phyloP scores from a whole-genome alignment of 345 rosid genomes.

The Salix viminalis region DNA sequence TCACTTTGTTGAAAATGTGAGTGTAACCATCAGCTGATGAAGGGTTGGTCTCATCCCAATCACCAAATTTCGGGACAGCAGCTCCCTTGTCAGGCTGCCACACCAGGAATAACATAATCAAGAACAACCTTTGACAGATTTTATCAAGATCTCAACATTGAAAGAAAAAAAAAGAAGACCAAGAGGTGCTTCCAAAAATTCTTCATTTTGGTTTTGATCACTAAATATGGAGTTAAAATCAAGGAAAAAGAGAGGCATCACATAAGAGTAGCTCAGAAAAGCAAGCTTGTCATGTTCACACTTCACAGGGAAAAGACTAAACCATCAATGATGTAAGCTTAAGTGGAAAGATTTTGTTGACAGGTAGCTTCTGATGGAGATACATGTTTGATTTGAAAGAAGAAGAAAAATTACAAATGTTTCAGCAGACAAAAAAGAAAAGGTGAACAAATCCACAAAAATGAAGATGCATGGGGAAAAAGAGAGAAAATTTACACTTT shows the following conservation, averaged over 20 bases:
- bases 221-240: not conserved
- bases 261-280: not conserved
- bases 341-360: not conserved
- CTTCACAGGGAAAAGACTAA: not conserved
- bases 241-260: not conserved
- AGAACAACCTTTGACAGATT: not conserved
- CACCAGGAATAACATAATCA: slow-evolving; percentile 11
- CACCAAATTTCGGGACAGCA: slow-evolving; percentile 88
- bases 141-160: not conserved
- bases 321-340: not conserved
- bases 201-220: not conserved
- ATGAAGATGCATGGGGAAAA: not conserved
- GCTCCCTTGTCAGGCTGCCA: slow-evolving; percentile 62
- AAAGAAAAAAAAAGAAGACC: not conserved
- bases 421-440: not conserved
- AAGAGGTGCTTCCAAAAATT: not conserved
- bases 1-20: slow-evolving; percentile 76
- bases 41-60: slow-evolving; percentile 83
- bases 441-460: not conserved
- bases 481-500: slow-evolving; percentile 46
- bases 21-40: slow-evolving; percentile 84
- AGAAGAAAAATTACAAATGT: not conserved
- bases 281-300: not conserved
- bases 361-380: not conserved
- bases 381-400: not conserved